Conservation (phyloP, 2,329 filamentous ascomycete genomes). For the Dothideomycetes sp. region DNA sequence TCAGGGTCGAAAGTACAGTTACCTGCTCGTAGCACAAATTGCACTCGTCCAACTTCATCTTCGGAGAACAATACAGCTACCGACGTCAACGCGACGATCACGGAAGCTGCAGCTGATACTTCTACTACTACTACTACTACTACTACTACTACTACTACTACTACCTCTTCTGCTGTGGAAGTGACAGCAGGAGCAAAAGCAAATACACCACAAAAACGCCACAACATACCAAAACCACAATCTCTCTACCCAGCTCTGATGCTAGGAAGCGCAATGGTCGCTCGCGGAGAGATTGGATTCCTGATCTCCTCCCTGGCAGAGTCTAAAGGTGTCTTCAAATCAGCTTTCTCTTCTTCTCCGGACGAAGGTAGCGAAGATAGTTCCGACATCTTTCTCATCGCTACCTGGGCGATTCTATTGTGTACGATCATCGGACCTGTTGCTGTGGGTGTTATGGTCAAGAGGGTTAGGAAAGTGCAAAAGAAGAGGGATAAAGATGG, state of each 20-base stretch:
- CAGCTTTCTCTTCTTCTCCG: conserved; percentile 6
- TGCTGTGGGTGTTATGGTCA: conserved; percentile 42
- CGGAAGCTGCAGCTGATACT: background rate
- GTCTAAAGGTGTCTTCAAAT: conserved; percentile 40
- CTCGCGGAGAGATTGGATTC: conserved; percentile 72
- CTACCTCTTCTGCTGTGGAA: background rate
- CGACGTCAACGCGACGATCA: background rate
- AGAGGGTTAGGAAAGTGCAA: conserved; percentile 36
- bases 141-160: background rate
- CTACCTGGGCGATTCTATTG: conserved; percentile 49
- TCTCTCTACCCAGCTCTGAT: conserved; percentile 61
- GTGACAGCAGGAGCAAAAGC: background rate
- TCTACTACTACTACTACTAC: background rate
- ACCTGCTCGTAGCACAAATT: background rate
- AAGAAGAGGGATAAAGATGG: conserved; percentile 21
- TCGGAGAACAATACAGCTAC: background rate
- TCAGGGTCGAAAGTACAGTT: conserved; percentile 6
- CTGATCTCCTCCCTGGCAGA: conserved; percentile 63
- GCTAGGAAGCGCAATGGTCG: conserved; percentile 59
- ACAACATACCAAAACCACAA: conserved; percentile 19
- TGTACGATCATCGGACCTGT: conserved; percentile 49
- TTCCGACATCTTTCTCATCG: conserved; percentile 43
- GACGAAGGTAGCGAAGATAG: conserved; percentile 17
- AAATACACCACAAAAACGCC: conserved; percentile 13
- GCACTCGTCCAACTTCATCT: no score